Evolutionary conservation across 768 basidiomycete genomes (phyloP), one percentile per base, ranked within the genome.

Genomic region (Chalciporus pseudorubinellus): DNA sequence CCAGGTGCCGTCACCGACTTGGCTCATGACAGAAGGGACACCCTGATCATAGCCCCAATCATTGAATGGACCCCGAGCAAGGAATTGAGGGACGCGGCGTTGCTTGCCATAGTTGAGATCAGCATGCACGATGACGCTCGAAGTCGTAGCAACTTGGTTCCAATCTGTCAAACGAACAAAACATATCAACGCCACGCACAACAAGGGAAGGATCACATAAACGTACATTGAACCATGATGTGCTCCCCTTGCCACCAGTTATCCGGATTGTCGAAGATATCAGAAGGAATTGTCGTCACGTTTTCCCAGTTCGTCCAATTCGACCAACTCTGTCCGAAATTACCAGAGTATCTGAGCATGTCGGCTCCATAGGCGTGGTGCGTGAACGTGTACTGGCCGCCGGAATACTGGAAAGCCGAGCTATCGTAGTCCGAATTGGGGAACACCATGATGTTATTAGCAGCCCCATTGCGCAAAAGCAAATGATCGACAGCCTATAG

Each of bases 41-140:
- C 94, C 94, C 51, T 83, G 74, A 72, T 97, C 94, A 65, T 83
- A 93, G 49, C 94, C 94, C 92, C 92, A 97, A 31, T 79, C 71
- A 62, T 97, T 97, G 80, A 91, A 97, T 0, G 85, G 83, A 43
- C 94, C 94, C 59, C 94, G 87, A 39, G 84, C 89, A 47, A 97
- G 72, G 59, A 95, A 76, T 60, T 94, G 92, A 21, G 94, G 94
- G 24, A 90, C 86, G 21, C 92, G 87, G 60, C 94, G 86, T 34
- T 71, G 66, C 3, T 76, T 77, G 8, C 65, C 67, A 65, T 80
- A 89, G 39, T 77, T 77, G 51, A 75, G 67, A 62, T 97, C 94
- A 16, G 89, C 87, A 58, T 95, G 93, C 11, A 92, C 72, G 31
- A 90, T 82, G 39, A 82, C 77, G 22, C 78, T 74, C 7, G 84